A percentile compares a stretch with the other conserved stretches of the same genome.
Evolutionary conservation across 345 rosid species (phyloP).

Genomic region (Arabis hirsuta): DNA sequence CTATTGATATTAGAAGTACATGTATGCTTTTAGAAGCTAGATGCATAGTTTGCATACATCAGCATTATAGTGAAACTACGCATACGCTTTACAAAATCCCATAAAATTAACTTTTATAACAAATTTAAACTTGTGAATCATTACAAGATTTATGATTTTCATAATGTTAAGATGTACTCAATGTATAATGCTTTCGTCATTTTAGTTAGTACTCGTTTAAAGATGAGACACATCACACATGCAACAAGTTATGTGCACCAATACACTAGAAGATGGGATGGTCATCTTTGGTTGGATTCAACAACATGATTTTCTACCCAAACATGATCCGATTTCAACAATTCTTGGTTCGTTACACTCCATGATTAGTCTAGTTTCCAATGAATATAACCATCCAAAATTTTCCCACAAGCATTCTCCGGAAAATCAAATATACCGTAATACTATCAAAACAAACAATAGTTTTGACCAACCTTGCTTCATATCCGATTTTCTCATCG

Average conservation of each 20-base stretch:
- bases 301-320: not conserved
- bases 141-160: not conserved
- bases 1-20: not conserved
- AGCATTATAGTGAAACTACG: constrained; percentile 20
- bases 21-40: constrained; percentile 19
- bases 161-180: not conserved
- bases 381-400: constrained; percentile 17
- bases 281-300: constrained; percentile 42
- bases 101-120: not conserved
- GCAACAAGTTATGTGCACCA: constrained; percentile 38
- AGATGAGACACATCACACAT: constrained; percentile 40
- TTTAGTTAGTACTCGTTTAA: not conserved
- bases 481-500: constrained; percentile 41
- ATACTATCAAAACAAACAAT: constrained; percentile 61
- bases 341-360: constrained; percentile 24
- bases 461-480: constrained; percentile 60
- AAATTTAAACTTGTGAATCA: not conserved
- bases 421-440: constrained; percentile 30
- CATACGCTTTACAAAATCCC: constrained; percentile 21
- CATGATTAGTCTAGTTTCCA: constrained; percentile 43
- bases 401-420: not conserved
- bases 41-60: constrained; percentile 42
- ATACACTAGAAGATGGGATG: constrained; percentile 42
- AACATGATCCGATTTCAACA: constrained; percentile 6
- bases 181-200: not conserved